phyloP scores from a whole-genome alignment of 2,329 filamentous ascomycete species.

The Elsinoe arachidis region DNA sequence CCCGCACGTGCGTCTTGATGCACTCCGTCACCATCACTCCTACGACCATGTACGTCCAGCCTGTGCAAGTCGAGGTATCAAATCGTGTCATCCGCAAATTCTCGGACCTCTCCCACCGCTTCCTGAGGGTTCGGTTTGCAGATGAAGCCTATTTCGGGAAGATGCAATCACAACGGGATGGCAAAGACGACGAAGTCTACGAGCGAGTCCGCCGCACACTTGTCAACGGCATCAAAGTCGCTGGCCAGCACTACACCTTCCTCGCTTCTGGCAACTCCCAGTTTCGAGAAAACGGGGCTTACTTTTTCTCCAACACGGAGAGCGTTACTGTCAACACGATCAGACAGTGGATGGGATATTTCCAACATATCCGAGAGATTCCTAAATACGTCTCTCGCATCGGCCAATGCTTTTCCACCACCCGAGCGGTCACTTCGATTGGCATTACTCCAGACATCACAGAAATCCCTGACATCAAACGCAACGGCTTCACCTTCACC shows the following conservation, averaged over 20 bases:
- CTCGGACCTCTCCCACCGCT: slow-evolving; percentile 60
- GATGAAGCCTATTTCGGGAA: slow-evolving; percentile 58
- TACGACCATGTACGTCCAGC: slow-evolving; percentile 68
- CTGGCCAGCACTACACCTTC: slow-evolving; percentile 75
- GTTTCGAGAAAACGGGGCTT: slow-evolving; percentile 82
- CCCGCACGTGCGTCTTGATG: slow-evolving; percentile 64
- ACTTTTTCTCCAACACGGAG: slow-evolving; percentile 73
- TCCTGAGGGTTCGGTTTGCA: slow-evolving; percentile 80
- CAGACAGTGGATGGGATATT: slow-evolving; percentile 76
- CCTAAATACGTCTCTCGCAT: slow-evolving; percentile 84
- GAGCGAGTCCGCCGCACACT: slow-evolving; percentile 63
- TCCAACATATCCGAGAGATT: slow-evolving; percentile 70
- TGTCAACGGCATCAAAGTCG: slow-evolving; percentile 70
- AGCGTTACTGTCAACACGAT: slow-evolving; percentile 66
- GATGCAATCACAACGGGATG: slow-evolving; percentile 25
- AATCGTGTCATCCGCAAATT: slow-evolving; percentile 79
- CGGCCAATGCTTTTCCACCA: slow-evolving; percentile 94
- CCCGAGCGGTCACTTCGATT: slow-evolving; percentile 53
- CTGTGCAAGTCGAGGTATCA: slow-evolving; percentile 73
- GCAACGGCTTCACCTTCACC: slow-evolving; percentile 65
- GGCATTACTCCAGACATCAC: slow-evolving; percentile 51
- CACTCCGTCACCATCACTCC: slow-evolving; percentile 76
- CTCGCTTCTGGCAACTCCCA: slow-evolving; percentile 94
- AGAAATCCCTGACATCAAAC: slow-evolving; percentile 60
- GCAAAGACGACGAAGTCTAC: slow-evolving; percentile 48